Conservation (phyloP, 441 rosid species). For the Raphanus hybrid region DNA sequence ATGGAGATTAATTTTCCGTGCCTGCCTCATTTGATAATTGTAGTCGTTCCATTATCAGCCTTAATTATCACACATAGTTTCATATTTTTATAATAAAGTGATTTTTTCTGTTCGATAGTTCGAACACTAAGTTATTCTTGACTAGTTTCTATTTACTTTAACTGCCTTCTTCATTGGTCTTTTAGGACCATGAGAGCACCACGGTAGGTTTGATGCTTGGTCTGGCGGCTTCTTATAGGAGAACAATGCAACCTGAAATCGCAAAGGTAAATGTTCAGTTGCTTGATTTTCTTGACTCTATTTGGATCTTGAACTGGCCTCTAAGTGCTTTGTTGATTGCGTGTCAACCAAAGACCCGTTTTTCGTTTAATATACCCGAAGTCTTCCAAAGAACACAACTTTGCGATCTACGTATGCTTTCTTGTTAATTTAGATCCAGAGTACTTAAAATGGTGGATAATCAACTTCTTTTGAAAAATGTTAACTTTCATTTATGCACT, state of each 20-base stretch:
- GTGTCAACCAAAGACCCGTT: conserved; percentile 10
- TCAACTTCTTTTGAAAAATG: too few relatives aligned
- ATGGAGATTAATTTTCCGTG: conserved; percentile 17
- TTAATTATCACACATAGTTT: too few relatives aligned
- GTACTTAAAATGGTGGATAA: too few relatives aligned
- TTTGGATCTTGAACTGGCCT: conserved; percentile 27
- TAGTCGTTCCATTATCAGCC: background rate
- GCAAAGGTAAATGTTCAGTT: conserved; percentile 65
- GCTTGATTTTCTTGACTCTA: conserved; percentile 19
- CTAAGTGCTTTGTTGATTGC: conserved; percentile 1
- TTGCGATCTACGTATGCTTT: conserved; percentile 18
- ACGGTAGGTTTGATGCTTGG: conserved; percentile 97
- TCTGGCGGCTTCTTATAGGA: conserved; percentile 92
- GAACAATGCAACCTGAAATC: conserved; percentile 95
- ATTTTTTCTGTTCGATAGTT: too few relatives aligned
- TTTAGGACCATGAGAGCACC: conserved; percentile 94
- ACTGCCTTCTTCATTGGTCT: conserved; percentile 30
- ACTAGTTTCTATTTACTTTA: background rate
- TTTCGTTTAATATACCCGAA: background rate
- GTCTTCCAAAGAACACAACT: conserved; percentile 19
- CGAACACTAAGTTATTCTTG: too few relatives aligned
- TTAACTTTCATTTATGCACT: too few relatives aligned
- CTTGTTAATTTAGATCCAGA: background rate
- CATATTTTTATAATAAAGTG: too few relatives aligned
- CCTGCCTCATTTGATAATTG: conserved; percentile 19